Percentiles rank a stretch among this genome's conserved stretches.
Evolutionary conservation across 2,329 filamentous ascomycete genomes (phyloP).

Genomic region (Beauveria asiatica): DNA sequence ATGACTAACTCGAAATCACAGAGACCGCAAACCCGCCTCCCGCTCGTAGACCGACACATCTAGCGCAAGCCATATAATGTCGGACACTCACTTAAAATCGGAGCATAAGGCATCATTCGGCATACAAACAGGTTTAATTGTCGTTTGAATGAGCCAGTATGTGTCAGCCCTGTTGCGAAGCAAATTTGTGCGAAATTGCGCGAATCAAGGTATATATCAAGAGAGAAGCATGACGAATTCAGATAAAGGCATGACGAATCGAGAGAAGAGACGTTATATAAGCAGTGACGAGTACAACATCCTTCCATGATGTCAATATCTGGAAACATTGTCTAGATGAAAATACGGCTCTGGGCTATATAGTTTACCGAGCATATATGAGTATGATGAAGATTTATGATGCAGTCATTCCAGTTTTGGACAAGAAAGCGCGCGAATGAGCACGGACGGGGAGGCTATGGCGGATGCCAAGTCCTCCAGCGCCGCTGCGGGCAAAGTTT

Average conservation of each 20-base stretch:
- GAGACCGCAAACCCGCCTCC: conserved; percentile 7
- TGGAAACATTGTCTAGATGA: not conserved
- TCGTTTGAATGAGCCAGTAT: not conserved
- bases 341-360: not conserved
- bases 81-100: not conserved
- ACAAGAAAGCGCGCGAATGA: too few species aligned
- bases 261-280: not conserved
- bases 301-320: not conserved
- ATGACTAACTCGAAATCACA: not conserved
- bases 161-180: not conserved
- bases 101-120: not conserved
- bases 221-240: not conserved
- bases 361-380: conserved; percentile 6
- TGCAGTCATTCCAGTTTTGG: not conserved
- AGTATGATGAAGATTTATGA: not conserved
- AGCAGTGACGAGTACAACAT: not conserved
- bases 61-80: not conserved
- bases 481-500: too few species aligned
- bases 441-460: too few species aligned
- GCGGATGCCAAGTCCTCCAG: too few species aligned
- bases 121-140: not conserved
- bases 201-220: not conserved
- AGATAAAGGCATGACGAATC: not conserved
- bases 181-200: not conserved
- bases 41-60: not conserved